Evolutionary conservation across 768 basidiomycete species (phyloP), one percentile per base, ranked within the genome.

Genomic region (Favolaschia claudopus): DNA sequence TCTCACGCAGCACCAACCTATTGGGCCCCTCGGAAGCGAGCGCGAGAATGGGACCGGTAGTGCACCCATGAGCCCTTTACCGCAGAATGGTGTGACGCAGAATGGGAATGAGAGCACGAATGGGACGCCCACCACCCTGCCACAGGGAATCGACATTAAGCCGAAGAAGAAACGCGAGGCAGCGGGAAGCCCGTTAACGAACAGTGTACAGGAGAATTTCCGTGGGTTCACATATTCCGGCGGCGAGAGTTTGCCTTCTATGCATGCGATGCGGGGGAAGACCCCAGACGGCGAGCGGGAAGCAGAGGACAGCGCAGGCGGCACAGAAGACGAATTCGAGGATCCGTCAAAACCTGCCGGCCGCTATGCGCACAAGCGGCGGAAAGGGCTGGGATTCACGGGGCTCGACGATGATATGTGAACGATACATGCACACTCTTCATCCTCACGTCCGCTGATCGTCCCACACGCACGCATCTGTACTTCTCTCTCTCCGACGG

Each of bases 151-250:
- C 57, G 79, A 85, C 68, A 89, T 87, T 63, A 79, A 79, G 63
- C 76, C 72, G 52, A 78, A 77, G 73, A 79, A 76, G 69, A 82
- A 78, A 71, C 76, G 75, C 62, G 77, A 78, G 19, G 77, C 72
- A 15, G 72, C 71, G 28, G 88, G 85, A 12, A 87, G 84, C 29
- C 94, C 93, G 36, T 78, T 98, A 69, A 96, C 95, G 62, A 93
- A 80, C 72, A 93, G 90, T 69, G 92, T 98, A 42, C 96, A 99
- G 77, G 96, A 96, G 77, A 95, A 97, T 71, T 99, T 99, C 75
- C 84, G 90, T 42, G 96, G 96, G 19, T 99, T 99, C 81, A 96
- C 92, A 8, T 93, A 89, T 70, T 87, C 86, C 27, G 91, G 90
- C 46, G 88, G 87, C 24, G 89, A 91, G 77, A 88, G 86, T 54